These are phyloP conservation scores for Chlamydomonas incerta DNA, from an alignment of 139 green algal species.

Conservation along the genomic window DNA sequence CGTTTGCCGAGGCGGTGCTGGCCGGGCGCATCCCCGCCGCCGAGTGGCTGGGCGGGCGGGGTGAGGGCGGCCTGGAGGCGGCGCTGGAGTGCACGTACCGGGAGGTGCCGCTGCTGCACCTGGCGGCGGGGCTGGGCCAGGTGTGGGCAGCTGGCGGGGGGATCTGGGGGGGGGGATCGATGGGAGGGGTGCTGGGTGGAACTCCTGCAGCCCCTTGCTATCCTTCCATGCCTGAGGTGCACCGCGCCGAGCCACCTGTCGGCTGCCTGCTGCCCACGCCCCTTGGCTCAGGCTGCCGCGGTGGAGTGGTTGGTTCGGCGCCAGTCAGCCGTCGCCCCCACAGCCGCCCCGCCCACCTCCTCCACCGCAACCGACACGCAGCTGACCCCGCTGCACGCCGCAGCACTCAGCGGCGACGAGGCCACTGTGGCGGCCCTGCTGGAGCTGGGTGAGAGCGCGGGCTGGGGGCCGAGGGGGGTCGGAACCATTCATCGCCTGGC, in stretches of 20 bases:
- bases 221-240: too few species aligned
- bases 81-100: constrained; percentile 1
- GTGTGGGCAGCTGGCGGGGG: too few species aligned
- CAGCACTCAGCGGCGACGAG: constrained; percentile 52
- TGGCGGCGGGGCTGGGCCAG: constrained; percentile 59
- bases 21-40: constrained; percentile 45
- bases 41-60: constrained; percentile 33
- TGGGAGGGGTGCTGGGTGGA: too few species aligned
- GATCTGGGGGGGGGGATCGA: neutral
- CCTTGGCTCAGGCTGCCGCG: neutral
- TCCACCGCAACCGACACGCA: neutral
- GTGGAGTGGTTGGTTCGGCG: constrained; percentile 44
- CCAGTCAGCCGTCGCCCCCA: constrained; percentile 8
- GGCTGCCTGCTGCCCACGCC: too few species aligned
- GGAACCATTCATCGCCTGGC: too few species aligned
- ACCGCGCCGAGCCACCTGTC: too few species aligned
- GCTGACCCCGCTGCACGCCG: constrained; percentile 61
- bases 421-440: constrained; percentile 60
- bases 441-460: constrained; percentile 33
- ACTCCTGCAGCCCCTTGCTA: too few species aligned
- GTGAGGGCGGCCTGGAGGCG: constrained; percentile 14
- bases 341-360: neutral
- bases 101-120: constrained; percentile 33
- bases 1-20: constrained; percentile 70
- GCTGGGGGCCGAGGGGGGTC: too few species aligned